Percentiles rank a stretch among this genome's conserved stretches.
phyloP scores from a whole-genome alignment of 805 yeast genomes.

The Schwanniomyces sp. region DNA sequence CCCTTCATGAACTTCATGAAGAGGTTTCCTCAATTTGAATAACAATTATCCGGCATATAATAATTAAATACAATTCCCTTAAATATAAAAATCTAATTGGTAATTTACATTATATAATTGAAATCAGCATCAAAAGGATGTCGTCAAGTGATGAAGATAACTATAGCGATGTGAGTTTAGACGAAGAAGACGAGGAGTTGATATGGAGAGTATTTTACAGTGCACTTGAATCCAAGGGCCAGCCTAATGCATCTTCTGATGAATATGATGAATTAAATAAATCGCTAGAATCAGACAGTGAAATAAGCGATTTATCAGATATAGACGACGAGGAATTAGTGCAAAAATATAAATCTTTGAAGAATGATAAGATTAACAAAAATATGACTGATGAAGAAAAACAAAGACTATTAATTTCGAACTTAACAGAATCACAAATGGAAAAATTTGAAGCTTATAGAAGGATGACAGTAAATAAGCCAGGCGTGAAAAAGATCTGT shows the following conservation, averaged over 20 bases:
- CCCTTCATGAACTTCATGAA: not conserved
- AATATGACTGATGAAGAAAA: constrained; percentile 51
- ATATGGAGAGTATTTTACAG: constrained; percentile 43
- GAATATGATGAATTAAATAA: constrained; percentile 16
- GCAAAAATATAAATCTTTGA: constrained; percentile 25
- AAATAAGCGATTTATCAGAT: constrained; percentile 29
- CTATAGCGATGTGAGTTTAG: constrained; percentile 38
- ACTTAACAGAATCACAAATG: constrained; percentile 80
- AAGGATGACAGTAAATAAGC: constrained; percentile 60
- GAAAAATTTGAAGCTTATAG: constrained; percentile 84
- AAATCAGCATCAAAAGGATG: not conserved
- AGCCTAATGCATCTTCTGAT: constrained; percentile 1
- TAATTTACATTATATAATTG: not conserved
- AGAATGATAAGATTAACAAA: constrained; percentile 28
- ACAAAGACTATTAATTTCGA: constrained; percentile 62
- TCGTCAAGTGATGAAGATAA: constrained; percentile 8
- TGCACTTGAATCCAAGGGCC: constrained; percentile 14
- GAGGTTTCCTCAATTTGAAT: not conserved
- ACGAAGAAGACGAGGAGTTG: constrained; percentile 46
- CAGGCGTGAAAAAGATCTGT: constrained; percentile 78
- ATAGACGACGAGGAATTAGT: constrained; percentile 35
- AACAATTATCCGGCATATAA: not conserved
- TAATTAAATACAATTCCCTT: not conserved
- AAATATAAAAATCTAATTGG: not conserved
- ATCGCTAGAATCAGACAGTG: constrained; percentile 16